Conservation (phyloP, 352 stramenopile genomes). For the Phytophthora megakarya region DNA sequence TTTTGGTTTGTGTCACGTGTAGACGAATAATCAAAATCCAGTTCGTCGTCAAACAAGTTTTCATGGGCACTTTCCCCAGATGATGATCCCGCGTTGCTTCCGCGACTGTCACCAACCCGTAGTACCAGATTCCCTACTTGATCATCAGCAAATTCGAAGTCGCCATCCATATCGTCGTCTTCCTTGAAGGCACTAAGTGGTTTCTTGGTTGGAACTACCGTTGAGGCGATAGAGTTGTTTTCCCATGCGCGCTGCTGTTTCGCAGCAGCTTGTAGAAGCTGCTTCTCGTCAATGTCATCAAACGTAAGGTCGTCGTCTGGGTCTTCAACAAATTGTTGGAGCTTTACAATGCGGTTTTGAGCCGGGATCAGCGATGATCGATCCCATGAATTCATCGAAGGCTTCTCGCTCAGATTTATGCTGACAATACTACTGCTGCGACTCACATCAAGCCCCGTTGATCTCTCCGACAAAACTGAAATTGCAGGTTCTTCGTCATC, state of each 20-base stretch:
- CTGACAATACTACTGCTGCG: slow-evolving; percentile 8
- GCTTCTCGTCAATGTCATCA: slow-evolving; percentile 75
- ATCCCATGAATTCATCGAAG: slow-evolving; percentile 55
- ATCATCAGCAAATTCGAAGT: slow-evolving; percentile 32
- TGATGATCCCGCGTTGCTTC: slow-evolving; percentile 27
- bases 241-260: slow-evolving; percentile 40
- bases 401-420: slow-evolving; percentile 8
- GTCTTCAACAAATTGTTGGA: slow-evolving; percentile 78
- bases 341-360: slow-evolving; percentile 67
- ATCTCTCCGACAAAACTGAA: slow-evolving; percentile 6
- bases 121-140: slow-evolving; percentile 27
- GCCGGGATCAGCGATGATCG: slow-evolving; percentile 62
- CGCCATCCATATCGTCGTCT: slow-evolving; percentile 26
- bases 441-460: not conserved
- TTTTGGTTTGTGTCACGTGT: slow-evolving; percentile 79
- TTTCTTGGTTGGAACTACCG: slow-evolving; percentile 23
- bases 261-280: slow-evolving; percentile 51
- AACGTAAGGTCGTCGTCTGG: slow-evolving; percentile 64
- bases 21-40: slow-evolving; percentile 83
- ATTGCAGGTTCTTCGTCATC: slow-evolving; percentile 47
- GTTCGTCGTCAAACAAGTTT: slow-evolving; percentile 78
- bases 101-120: slow-evolving; percentile 21
- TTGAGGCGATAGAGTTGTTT: slow-evolving; percentile 8
- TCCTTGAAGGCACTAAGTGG: slow-evolving; percentile 37
- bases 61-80: slow-evolving; percentile 51